These are phyloP conservation scores for Pyrrhoderma noxium DNA, from an alignment of 1,284 basidiomycete species.

Conservation along the genomic window DNA sequence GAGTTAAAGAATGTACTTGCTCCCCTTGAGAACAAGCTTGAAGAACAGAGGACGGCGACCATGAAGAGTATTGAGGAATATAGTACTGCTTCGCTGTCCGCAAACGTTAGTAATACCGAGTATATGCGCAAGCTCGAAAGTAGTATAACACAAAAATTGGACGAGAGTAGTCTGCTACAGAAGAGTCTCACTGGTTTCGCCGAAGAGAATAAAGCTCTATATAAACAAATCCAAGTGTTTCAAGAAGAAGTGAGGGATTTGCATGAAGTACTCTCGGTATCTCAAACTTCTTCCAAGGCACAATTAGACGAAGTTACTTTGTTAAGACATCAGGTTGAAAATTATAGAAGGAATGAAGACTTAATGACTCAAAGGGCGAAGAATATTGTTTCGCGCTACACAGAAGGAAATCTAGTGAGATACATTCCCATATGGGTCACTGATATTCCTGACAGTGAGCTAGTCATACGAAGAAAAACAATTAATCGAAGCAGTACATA, in stretches of 20 bases:
- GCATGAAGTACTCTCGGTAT: background rate
- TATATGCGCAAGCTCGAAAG: background rate
- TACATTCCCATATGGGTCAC: background rate
- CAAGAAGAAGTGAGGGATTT: conserved; percentile 1
- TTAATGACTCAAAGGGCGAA: conserved; percentile 23
- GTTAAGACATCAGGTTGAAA: conserved; percentile 23
- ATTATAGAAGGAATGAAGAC: conserved; percentile 25
- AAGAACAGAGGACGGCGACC: background rate
- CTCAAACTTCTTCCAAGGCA: conserved; percentile 3
- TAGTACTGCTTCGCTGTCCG: no score
- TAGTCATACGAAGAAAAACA: conserved; percentile 31
- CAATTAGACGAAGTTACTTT: conserved; percentile 5
- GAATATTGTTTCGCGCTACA: conserved; percentile 30
- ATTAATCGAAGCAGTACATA: conserved; percentile 29
- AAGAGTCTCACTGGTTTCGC: no score
- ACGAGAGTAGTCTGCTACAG: no score
- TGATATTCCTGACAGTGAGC: background rate
- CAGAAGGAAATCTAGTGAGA: conserved; percentile 30
- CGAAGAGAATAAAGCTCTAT: no score
- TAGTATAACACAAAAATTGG: no score
- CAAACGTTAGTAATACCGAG: background rate
- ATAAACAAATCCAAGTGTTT: background rate
- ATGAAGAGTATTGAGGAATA: background rate
- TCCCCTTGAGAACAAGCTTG: background rate
- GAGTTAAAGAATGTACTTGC: background rate